These are phyloP conservation scores for Cryphonectria parasitica DNA, from an alignment of 2,329 filamentous ascomycete genomes.

Conservation along the genomic window DNA sequence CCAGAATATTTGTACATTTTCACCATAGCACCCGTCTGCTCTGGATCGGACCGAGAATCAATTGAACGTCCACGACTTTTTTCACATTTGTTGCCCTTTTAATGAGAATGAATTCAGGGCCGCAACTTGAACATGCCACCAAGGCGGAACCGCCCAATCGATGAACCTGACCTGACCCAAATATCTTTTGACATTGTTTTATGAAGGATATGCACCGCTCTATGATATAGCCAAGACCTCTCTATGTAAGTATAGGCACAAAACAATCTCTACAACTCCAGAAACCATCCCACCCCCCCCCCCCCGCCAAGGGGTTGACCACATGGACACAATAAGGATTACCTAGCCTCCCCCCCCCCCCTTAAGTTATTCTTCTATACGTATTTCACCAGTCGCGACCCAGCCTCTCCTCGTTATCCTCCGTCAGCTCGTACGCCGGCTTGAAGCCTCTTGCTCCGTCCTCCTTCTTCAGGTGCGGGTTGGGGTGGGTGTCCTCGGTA, in stretches of 20 bases:
- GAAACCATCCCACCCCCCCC: not conserved
- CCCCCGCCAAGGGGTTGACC: not conserved
- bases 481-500: constrained; percentile 84
- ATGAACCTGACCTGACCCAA: not conserved
- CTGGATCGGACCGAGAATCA: not conserved
- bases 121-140: not conserved
- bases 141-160: not conserved
- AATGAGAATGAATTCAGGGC: not conserved
- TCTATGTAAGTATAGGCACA: not conserved
- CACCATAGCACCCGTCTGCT: not conserved
- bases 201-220: not conserved
- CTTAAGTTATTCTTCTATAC: not conserved
- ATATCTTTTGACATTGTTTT: not conserved
- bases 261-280: constrained; percentile 6
- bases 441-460: constrained; percentile 53
- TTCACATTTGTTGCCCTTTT: not conserved
- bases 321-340: not conserved
- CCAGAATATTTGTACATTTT: constrained; percentile 9
- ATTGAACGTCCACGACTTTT: not conserved
- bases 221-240: not conserved
- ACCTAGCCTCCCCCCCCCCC: no score
- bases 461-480: constrained; percentile 67
- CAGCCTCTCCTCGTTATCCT: constrained; percentile 78
- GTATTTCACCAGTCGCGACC: constrained; percentile 63
- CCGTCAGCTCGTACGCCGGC: constrained; percentile 75